These are phyloP conservation scores for Zymoseptoria pseudotritici DNA, from an alignment of 2,329 filamentous ascomycete genomes.

Conservation along the genomic window DNA sequence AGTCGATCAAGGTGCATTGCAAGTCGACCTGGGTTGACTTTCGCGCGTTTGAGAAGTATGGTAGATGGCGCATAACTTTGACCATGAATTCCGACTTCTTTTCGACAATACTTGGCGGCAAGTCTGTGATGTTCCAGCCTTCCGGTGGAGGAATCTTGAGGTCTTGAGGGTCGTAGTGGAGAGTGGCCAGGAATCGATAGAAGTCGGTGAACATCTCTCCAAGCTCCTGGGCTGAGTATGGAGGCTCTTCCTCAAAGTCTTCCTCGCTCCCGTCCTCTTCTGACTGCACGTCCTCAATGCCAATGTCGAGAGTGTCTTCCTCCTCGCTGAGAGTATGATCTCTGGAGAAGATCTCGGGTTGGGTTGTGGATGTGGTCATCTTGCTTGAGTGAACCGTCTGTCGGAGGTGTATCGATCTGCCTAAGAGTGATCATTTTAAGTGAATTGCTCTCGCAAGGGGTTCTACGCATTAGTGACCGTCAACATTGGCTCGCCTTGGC, in stretches of 20 bases:
- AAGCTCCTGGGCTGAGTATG: neutral
- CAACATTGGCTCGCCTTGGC: neutral
- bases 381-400: neutral
- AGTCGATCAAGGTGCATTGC: conserved; percentile 1
- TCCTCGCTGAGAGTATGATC: neutral
- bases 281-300: neutral
- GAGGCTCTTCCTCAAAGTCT: neutral
- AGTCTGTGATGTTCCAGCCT: neutral
- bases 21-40: conserved; percentile 2
- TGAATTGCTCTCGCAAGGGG: neutral
- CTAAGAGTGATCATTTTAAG: neutral
- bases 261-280: neutral
- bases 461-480: neutral
- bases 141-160: neutral
- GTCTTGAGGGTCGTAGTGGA: conserved; percentile 1
- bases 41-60: conserved; percentile 1
- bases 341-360: neutral
- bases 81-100: neutral
- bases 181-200: neutral
- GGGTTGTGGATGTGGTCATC: neutral
- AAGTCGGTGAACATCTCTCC: neutral
- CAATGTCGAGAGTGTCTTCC: neutral
- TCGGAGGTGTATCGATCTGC: neutral
- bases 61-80: neutral
- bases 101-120: neutral